Conservation (phyloP, 2,329 filamentous ascomycete genomes). For the Cladophialophora bantiana region DNA sequence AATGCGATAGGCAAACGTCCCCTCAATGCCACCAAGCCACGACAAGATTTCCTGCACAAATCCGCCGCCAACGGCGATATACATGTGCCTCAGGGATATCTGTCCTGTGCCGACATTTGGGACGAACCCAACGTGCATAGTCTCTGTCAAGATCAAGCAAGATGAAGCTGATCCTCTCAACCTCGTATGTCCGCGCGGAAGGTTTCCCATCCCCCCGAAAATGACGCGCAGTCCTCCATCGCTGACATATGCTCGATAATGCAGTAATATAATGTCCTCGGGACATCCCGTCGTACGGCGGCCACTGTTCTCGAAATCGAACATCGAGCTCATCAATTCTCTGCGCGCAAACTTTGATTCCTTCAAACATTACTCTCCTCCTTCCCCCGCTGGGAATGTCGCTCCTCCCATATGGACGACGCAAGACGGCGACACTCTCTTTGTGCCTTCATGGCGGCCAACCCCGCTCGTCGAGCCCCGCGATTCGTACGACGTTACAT, state of each 20-base stretch:
- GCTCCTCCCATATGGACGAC: conserved; percentile 68
- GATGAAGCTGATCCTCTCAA: conserved; percentile 85
- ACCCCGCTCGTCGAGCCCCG: conserved; percentile 77
- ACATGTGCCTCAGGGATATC: too few relatives aligned
- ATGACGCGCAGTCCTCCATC: conserved; percentile 11
- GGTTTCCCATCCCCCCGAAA: not conserved
- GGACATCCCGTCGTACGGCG: conserved; percentile 85
- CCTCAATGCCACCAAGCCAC: too few relatives aligned
- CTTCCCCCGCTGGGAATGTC: conserved; percentile 35
- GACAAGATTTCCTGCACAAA: too few relatives aligned
- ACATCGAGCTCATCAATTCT: conserved; percentile 89
- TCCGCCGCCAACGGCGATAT: too few relatives aligned
- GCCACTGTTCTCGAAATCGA: conserved; percentile 79
- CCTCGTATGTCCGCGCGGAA: conserved; percentile 67
- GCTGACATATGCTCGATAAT: conserved; percentile 22
- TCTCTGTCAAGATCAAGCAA: conserved; percentile 45
- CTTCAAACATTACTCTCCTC: conserved; percentile 62
- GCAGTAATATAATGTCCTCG: conserved; percentile 81
- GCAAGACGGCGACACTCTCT: conserved; percentile 66
- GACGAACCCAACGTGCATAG: too few relatives aligned
- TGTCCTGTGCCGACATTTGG: too few relatives aligned
- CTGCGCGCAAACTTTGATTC: conserved; percentile 82
- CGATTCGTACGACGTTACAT: conserved; percentile 88
- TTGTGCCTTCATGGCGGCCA: conserved; percentile 80
- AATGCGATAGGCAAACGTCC: too few relatives aligned